These are phyloP conservation scores for Malus orientalis DNA, from an alignment of 306 rosid species.

Conservation along the genomic window DNA sequence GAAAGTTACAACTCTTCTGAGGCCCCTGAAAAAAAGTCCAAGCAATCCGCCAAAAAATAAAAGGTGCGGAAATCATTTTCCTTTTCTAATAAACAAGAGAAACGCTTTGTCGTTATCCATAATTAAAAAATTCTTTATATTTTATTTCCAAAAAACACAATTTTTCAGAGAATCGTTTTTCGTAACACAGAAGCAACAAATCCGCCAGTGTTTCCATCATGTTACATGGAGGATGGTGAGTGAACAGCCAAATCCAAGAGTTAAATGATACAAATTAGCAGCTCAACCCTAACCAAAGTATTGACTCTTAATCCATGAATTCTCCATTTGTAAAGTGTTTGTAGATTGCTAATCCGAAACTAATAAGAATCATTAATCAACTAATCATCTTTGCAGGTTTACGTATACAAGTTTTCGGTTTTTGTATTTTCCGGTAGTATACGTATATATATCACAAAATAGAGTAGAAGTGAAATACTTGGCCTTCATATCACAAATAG, in stretches of 20 bases:
- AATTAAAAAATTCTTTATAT: not conserved
- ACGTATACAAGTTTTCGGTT: not conserved
- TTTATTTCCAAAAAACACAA: not conserved
- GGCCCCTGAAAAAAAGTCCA: too few species aligned
- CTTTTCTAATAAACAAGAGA: not conserved
- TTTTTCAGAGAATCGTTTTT: not conserved
- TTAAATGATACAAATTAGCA: not conserved
- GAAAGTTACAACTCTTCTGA: too few species aligned
- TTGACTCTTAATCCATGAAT: not conserved
- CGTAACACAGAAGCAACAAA: not conserved
- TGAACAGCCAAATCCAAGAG: not conserved
- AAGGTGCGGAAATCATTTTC: too few species aligned
- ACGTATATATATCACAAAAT: too few species aligned
- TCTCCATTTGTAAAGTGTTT: not conserved
- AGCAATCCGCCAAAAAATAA: too few species aligned
- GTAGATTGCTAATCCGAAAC: not conserved
- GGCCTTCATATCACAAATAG: constrained; percentile 18
- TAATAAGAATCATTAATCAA: not conserved
- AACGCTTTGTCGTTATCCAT: not conserved
- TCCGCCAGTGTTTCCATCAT: not conserved
- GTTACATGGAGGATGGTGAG: not conserved
- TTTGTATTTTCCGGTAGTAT: not conserved
- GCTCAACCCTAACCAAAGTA: not conserved
- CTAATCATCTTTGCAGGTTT: not conserved
- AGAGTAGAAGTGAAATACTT: not conserved